These are phyloP conservation scores for Kazachstania kunashirensis DNA, from an alignment of 805 yeast genomes.

Conservation along the genomic window DNA sequence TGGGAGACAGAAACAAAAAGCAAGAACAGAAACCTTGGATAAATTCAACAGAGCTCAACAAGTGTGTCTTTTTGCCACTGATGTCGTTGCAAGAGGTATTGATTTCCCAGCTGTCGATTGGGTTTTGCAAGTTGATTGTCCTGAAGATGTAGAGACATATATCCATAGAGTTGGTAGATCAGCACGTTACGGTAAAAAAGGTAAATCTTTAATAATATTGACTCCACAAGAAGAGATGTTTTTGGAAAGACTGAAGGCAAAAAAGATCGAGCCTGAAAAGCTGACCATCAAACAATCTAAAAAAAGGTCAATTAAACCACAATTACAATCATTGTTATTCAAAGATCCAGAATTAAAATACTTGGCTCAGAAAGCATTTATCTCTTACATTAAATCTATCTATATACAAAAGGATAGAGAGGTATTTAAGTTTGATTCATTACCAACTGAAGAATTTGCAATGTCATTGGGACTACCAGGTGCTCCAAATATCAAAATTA, in stretches of 20 bases:
- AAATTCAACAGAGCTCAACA: conserved; percentile 71
- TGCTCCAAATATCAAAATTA: conserved; percentile 82
- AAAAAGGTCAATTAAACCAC: conserved; percentile 63
- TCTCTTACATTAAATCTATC: conserved; percentile 79
- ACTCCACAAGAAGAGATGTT: conserved; percentile 77
- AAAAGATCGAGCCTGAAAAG: conserved; percentile 59
- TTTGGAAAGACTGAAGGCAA: conserved; percentile 48
- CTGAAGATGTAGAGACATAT: conserved; percentile 82
- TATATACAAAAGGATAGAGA: conserved; percentile 81
- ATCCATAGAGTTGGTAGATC: conserved; percentile 87
- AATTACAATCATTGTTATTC: conserved; percentile 83
- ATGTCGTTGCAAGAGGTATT: conserved; percentile 83
- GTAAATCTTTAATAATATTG: conserved; percentile 73
- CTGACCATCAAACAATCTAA: conserved; percentile 68
- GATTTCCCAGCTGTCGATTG: conserved; percentile 91
- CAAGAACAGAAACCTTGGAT: conserved; percentile 71
- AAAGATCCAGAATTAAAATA: conserved; percentile 86
- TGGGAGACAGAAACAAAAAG: conserved; percentile 86
- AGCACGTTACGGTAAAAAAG: conserved; percentile 78
- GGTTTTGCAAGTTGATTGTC: conserved; percentile 90
- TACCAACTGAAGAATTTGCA: conserved; percentile 80
- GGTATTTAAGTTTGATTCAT: conserved; percentile 63
- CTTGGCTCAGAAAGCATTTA: conserved; percentile 90
- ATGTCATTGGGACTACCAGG: conserved; percentile 88
- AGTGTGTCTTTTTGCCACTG: conserved; percentile 81